These are phyloP conservation scores for Pseudoneurospora amorphoporcata DNA, from an alignment of 495 filamentous ascomycete genomes.

Conservation along the genomic window DNA sequence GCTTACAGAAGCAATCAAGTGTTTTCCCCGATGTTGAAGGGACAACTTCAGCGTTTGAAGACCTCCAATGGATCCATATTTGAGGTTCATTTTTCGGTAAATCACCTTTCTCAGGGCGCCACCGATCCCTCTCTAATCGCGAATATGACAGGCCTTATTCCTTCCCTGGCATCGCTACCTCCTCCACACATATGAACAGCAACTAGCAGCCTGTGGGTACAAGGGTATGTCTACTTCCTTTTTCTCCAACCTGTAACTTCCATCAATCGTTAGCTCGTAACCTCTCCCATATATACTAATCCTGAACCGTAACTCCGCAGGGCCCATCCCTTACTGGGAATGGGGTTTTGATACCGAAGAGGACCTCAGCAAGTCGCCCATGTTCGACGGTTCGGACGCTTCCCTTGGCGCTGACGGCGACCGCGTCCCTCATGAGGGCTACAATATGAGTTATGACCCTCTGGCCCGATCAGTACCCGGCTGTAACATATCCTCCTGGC, in stretches of 20 bases:
- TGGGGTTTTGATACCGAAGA: slow-evolving; percentile 29
- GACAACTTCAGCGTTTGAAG: too few species aligned
- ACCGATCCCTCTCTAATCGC: too few species aligned
- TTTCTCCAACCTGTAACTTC: background rate
- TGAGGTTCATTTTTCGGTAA: too few species aligned
- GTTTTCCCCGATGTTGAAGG: too few species aligned
- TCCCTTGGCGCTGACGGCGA: slow-evolving; percentile 47
- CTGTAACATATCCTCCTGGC: slow-evolving; percentile 17
- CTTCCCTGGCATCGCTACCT: slow-evolving; percentile 34
- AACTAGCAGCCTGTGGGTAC: slow-evolving; percentile 29
- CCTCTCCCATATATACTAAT: too few species aligned
- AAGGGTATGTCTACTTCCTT: slow-evolving; percentile 22
- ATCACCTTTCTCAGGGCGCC: too few species aligned
- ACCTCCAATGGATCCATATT: too few species aligned
- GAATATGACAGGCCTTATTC: slow-evolving; percentile 7
- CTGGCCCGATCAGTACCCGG: slow-evolving; percentile 7
- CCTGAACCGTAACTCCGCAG: background rate
- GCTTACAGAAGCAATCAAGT: too few species aligned
- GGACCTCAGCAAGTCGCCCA: slow-evolving; percentile 24
- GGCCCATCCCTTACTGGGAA: slow-evolving; percentile 30
- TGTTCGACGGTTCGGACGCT: slow-evolving; percentile 34
- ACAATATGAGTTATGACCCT: too few species aligned
- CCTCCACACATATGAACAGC: slow-evolving; percentile 31
- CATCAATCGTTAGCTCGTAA: too few species aligned
- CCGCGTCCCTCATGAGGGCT: slow-evolving; percentile 1